Conservation (phyloP, 73 alveolate species). For the Symbiodinium pilosum region DNA sequence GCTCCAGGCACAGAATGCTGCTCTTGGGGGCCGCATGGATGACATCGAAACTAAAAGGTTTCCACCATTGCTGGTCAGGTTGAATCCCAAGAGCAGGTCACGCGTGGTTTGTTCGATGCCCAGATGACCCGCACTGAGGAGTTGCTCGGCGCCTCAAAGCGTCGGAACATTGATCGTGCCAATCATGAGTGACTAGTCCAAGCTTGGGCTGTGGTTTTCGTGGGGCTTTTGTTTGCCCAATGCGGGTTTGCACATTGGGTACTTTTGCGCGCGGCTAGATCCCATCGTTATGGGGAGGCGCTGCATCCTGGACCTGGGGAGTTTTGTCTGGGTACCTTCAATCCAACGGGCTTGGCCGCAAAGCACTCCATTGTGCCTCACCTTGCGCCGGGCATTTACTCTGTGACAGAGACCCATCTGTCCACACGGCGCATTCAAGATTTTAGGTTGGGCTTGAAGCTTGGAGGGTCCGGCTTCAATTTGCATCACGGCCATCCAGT, state of each 20-base stretch:
- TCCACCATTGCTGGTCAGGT: not conserved
- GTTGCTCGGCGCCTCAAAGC: not conserved
- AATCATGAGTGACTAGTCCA: not conserved
- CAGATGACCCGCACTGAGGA: not conserved
- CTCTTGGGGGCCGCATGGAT: not conserved
- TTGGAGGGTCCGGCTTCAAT: too few species aligned
- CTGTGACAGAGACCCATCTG: constrained; percentile 1
- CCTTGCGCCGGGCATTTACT: not conserved
- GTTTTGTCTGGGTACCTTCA: not conserved
- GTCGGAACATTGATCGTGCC: not conserved
- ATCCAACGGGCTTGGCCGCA: constrained; percentile 22
- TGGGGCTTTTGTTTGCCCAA: not conserved
- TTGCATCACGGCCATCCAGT: not conserved
- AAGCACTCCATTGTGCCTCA: not conserved
- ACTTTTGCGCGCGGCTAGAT: not conserved
- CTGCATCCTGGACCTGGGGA: not conserved
- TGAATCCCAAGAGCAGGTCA: too few species aligned
- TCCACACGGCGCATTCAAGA: not conserved
- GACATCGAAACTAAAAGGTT: not conserved
- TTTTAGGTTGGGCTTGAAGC: not conserved
- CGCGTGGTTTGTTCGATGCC: not conserved
- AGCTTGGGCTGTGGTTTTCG: not conserved
- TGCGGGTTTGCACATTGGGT: too few species aligned
- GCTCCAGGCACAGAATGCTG: not conserved
- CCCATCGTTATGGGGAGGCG: constrained; percentile 2